These are phyloP conservation scores for Penicillium sp. DNA, from an alignment of 2,329 filamentous ascomycete species.

Conservation along the genomic window DNA sequence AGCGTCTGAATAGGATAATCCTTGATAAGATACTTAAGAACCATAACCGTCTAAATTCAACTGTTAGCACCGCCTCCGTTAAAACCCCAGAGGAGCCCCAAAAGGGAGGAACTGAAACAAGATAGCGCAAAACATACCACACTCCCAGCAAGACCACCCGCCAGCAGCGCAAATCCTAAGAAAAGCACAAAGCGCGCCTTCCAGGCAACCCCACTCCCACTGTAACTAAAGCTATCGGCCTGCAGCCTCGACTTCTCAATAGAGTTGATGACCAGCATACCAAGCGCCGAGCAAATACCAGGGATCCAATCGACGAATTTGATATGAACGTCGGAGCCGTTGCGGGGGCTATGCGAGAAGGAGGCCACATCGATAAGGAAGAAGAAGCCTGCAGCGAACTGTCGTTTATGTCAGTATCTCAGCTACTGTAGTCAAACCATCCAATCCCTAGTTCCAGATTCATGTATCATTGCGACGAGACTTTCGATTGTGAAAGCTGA, in stretches of 20 bases:
- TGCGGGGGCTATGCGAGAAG: slow-evolving; percentile 62
- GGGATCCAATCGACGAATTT: slow-evolving; percentile 73
- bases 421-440: background rate
- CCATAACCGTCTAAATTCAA: slow-evolving; percentile 56
- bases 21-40: slow-evolving; percentile 65
- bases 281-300: slow-evolving; percentile 66
- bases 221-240: slow-evolving; percentile 65
- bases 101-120: background rate
- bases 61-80: background rate
- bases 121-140: slow-evolving; percentile 51
- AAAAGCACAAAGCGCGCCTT: slow-evolving; percentile 68
- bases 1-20: slow-evolving; percentile 61
- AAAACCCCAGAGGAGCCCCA: background rate
- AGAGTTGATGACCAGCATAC: slow-evolving; percentile 71
- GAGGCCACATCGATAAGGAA: slow-evolving; percentile 66
- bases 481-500: background rate
- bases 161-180: slow-evolving; percentile 67
- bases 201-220: slow-evolving; percentile 67
- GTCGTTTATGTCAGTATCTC: background rate
- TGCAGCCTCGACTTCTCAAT: slow-evolving; percentile 67
- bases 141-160: slow-evolving; percentile 65
- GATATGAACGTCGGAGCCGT: slow-evolving; percentile 62
- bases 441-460: background rate
- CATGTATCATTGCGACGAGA: background rate
- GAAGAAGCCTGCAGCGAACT: slow-evolving; percentile 71